These are phyloP conservation scores for Gymnopus androsaceus DNA, from an alignment of 1,284 basidiomycete genomes.

Conservation along the genomic window DNA sequence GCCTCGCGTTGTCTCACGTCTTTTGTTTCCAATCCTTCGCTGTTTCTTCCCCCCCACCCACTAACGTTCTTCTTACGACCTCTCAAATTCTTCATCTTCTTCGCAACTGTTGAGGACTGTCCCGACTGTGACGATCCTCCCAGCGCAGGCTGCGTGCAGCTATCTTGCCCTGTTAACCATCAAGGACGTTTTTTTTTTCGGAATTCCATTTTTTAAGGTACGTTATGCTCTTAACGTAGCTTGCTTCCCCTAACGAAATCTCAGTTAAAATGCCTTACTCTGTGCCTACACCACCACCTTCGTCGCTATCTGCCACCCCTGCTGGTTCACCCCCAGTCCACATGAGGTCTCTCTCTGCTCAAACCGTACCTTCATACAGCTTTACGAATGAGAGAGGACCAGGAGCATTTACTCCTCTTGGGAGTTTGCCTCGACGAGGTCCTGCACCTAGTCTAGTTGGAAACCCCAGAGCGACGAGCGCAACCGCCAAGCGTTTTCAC, in stretches of 20 bases:
- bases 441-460: slow-evolving; percentile 23
- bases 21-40: neutral
- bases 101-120: neutral
- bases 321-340: neutral
- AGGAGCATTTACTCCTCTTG: slow-evolving; percentile 55
- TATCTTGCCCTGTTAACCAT: neutral
- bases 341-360: neutral
- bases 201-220: neutral
- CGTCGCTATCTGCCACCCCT: neutral
- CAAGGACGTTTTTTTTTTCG: neutral
- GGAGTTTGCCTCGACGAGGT: slow-evolving; percentile 48
- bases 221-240: neutral
- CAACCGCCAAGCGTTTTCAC: slow-evolving; percentile 12
- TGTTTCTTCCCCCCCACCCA: neutral
- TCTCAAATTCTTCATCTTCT: neutral
- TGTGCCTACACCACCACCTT: neutral
- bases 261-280: slow-evolving; percentile 2
- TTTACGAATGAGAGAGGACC: slow-evolving; percentile 50
- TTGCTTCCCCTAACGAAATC: neutral
- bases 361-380: neutral
- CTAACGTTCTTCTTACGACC: neutral
- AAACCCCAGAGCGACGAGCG: slow-evolving; percentile 35
- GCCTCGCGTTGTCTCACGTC: neutral
- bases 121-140: neutral
- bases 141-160: neutral